These are phyloP conservation scores for Pisolithus albus DNA, from an alignment of 768 basidiomycete species.

Conservation along the genomic window DNA sequence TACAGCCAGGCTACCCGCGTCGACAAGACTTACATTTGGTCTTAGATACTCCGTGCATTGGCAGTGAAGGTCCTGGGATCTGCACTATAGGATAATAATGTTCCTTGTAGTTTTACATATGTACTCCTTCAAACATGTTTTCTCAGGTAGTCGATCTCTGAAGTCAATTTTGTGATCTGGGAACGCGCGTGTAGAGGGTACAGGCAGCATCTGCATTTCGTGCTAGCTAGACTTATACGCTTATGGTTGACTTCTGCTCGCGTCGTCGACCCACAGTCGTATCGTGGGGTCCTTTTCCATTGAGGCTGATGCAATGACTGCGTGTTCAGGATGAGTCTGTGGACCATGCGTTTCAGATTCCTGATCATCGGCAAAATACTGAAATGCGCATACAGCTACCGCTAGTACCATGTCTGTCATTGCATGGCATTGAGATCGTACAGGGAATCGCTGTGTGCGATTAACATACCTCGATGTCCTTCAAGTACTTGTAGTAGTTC, in stretches of 20 bases:
- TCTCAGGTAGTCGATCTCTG: too few relatives aligned
- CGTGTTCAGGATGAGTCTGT: constrained; percentile 70
- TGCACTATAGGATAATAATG: constrained; percentile 28
- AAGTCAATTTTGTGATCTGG: too few relatives aligned
- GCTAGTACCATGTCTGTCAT: constrained; percentile 60
- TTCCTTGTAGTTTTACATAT: constrained; percentile 6
- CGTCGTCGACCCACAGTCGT: constrained; percentile 65
- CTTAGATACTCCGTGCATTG: constrained; percentile 70
- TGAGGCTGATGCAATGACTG: constrained; percentile 80
- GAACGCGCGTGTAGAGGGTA: too few relatives aligned
- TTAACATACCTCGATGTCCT: constrained; percentile 66
- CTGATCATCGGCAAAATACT: neutral
- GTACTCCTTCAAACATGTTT: neutral
- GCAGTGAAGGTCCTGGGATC: constrained; percentile 80
- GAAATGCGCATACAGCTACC: constrained; percentile 51
- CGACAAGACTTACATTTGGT: neutral
- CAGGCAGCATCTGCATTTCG: too few relatives aligned
- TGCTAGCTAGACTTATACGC: too few relatives aligned
- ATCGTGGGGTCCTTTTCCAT: constrained; percentile 87
- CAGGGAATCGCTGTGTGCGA: neutral
- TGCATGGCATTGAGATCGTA: neutral
- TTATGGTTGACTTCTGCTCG: too few relatives aligned
- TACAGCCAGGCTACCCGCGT: neutral
- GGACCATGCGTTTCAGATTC: constrained; percentile 7
- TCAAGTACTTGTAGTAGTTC: constrained; percentile 68